A percentile compares a stretch with the other conserved stretches of the same genome.
These are phyloP conservation scores for Yarrowia keelungensis DNA, from an alignment of 805 yeast species.

Conservation along the genomic window DNA sequence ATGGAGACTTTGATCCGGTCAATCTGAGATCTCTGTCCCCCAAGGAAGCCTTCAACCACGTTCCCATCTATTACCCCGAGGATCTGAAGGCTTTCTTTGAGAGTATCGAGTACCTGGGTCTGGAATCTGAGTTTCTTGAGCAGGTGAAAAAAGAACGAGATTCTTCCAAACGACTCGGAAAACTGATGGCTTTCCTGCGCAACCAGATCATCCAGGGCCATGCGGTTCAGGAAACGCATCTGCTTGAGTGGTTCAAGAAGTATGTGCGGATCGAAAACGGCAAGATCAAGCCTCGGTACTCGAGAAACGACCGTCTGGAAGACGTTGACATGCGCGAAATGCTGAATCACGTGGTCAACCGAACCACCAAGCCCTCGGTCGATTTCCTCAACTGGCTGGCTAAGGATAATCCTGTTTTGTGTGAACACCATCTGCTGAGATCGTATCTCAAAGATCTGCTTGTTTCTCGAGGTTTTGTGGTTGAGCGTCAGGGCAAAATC, in stretches of 20 bases:
- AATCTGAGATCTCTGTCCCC: constrained; percentile 7
- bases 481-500: constrained; percentile 57
- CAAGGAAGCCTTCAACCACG: constrained; percentile 6
- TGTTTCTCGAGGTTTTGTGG: constrained; percentile 51
- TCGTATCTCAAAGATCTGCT: constrained; percentile 24
- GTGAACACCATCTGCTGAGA: constrained; percentile 13
- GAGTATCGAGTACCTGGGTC: constrained; percentile 25
- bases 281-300: constrained; percentile 3
- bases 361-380: constrained; percentile 15
- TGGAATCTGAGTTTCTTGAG: constrained; percentile 5
- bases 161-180: constrained; percentile 1
- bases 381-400: constrained; percentile 22
- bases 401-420: neutral
- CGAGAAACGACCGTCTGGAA: neutral
- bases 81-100: constrained; percentile 22
- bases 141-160: neutral
- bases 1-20: constrained; percentile 3
- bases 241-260: constrained; percentile 26
- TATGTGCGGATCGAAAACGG: constrained; percentile 14
- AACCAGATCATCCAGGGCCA: constrained; percentile 31
- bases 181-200: constrained; percentile 13
- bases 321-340: neutral
- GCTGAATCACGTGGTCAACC: constrained; percentile 15
- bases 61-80: constrained; percentile 15
- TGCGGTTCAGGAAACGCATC: constrained; percentile 17